Conservation (phyloP, 768 basidiomycete genomes). For the Termitomyces sp. region DNA sequence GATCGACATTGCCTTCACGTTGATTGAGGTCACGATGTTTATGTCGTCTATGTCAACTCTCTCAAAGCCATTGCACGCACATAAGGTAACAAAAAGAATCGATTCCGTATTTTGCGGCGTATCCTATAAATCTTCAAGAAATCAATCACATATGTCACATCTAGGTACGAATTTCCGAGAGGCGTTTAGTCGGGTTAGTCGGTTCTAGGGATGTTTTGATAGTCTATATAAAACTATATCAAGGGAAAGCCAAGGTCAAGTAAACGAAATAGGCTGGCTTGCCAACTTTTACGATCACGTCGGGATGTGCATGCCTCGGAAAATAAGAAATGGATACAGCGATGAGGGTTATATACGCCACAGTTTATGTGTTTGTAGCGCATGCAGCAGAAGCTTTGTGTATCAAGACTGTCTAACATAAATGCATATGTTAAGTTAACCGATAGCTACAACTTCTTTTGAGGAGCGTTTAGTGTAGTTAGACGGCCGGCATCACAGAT, state of each 20-base stretch:
- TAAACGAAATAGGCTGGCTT: not conserved
- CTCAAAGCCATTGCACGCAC: not conserved
- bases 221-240: not conserved
- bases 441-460: not conserved
- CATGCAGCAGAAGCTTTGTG: not conserved
- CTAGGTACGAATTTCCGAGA: not conserved
- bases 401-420: not conserved
- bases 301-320: not conserved
- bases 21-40: not conserved
- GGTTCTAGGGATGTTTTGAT: not conserved
- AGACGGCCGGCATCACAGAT: too few relatives aligned
- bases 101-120: not conserved
- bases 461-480: too few relatives aligned
- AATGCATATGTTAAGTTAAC: not conserved
- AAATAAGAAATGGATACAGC: too few relatives aligned
- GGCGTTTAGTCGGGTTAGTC: too few relatives aligned
- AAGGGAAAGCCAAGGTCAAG: not conserved
- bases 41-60: not conserved
- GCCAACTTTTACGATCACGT: not conserved
- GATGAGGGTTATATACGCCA: not conserved
- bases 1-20: not conserved
- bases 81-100: too few relatives aligned
- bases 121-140: not conserved
- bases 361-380: not conserved
- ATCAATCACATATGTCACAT: not conserved